These are phyloP conservation scores for Starmera caribaea DNA, from an alignment of 805 yeast species.

Conservation along the genomic window DNA sequence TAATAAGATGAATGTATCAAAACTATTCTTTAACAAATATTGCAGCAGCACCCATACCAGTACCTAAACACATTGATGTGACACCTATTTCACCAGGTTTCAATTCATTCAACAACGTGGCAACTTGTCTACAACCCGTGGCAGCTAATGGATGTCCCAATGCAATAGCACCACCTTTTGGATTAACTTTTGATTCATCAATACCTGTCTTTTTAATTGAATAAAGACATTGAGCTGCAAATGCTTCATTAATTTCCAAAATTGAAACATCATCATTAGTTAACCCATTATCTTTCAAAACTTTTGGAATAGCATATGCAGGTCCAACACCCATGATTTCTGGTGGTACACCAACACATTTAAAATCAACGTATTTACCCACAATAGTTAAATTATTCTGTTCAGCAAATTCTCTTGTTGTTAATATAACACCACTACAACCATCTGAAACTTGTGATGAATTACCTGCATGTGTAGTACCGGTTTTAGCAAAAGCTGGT, in stretches of 20 bases:
- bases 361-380: constrained; percentile 73
- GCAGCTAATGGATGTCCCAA: constrained; percentile 91
- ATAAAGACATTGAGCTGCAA: constrained; percentile 88
- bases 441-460: constrained; percentile 96
- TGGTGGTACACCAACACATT: constrained; percentile 90
- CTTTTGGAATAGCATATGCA: constrained; percentile 86
- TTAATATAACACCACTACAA: constrained; percentile 81
- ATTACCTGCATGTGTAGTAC: constrained; percentile 91
- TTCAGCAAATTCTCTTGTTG: constrained; percentile 81
- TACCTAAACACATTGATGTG: constrained; percentile 95
- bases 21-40: constrained; percentile 69
- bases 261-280: constrained; percentile 57
- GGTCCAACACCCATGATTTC: constrained; percentile 98
- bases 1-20: no score
- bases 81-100: constrained; percentile 77
- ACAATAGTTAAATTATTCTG: constrained; percentile 57
- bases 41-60: constrained; percentile 98
- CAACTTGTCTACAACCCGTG: constrained; percentile 62
- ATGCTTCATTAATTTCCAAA: constrained; percentile 92
- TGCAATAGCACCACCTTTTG: constrained; percentile 95
- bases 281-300: constrained; percentile 53
- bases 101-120: constrained; percentile 78
- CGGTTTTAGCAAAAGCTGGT: constrained; percentile 78
- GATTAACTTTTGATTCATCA: constrained; percentile 66
- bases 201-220: constrained; percentile 59